Evolutionary conservation across 2,329 filamentous ascomycete species (phyloP).

Genomic region (Bipolaris cookei): DNA sequence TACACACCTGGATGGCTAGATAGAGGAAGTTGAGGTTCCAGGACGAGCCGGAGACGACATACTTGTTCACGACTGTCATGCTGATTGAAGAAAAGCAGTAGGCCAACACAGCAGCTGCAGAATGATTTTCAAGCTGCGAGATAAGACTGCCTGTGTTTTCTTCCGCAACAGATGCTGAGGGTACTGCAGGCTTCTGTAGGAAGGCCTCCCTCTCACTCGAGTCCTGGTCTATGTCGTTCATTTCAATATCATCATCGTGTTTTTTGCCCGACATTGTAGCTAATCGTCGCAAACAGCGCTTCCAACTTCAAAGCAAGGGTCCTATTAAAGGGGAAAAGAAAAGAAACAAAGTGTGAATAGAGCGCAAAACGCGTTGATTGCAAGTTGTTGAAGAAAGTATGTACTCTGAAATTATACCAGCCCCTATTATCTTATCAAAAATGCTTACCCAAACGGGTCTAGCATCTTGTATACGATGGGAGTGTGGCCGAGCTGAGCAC

Average conservation of each 20-base stretch:
- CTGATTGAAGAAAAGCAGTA: constrained; percentile 95
- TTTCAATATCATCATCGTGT: not conserved
- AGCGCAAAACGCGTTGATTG: not conserved
- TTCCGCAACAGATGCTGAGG: not conserved
- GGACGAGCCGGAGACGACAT: constrained; percentile 84
- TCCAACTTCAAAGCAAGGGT: no score
- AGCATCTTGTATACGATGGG: not conserved
- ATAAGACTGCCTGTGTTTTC: not conserved
- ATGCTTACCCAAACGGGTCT: not conserved
- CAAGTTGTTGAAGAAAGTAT: not conserved
- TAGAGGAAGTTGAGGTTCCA: constrained; percentile 99
- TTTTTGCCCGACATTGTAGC: not conserved
- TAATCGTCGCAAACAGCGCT: no score
- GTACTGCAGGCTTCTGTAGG: not conserved
- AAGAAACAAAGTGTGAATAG: not conserved
- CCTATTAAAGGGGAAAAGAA: not conserved
- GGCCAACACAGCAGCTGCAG: constrained; percentile 77
- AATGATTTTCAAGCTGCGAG: constrained; percentile 63
- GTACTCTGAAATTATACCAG: not conserved
- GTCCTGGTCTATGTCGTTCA: not conserved
- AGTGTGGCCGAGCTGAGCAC: no score
- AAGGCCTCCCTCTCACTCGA: not conserved
- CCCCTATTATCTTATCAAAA: not conserved
- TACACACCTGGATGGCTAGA: constrained; percentile 82
- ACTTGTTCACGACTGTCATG: constrained; percentile 99